These are phyloP conservation scores for Auricularia heimuer DNA, from an alignment of 768 basidiomycete genomes.

Conservation along the genomic window DNA sequence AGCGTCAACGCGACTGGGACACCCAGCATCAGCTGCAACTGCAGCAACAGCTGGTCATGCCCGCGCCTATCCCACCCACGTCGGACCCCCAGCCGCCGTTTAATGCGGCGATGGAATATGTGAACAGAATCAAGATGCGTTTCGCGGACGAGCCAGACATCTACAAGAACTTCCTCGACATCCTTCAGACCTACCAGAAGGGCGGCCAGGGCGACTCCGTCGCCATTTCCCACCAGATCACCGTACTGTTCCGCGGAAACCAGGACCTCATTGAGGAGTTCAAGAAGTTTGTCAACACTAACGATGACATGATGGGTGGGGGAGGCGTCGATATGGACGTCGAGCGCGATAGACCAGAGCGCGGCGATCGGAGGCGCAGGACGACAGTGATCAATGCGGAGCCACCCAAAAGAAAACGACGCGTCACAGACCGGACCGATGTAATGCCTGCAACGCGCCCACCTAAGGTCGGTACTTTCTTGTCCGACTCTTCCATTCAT, in stretches of 20 bases:
- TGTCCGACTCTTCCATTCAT: too few species aligned
- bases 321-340: background rate
- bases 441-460: background rate
- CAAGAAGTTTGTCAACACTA: slow-evolving; percentile 37
- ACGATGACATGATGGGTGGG: background rate
- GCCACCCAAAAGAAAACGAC: background rate
- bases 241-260: slow-evolving; percentile 63
- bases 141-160: slow-evolving; percentile 73
- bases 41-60: background rate
- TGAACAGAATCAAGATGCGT: slow-evolving; percentile 92
- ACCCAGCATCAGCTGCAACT: background rate
- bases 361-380: background rate
- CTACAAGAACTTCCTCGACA: slow-evolving; percentile 69
- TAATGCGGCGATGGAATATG: slow-evolving; percentile 81
- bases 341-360: background rate
- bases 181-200: slow-evolving; percentile 55
- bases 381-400: background rate
- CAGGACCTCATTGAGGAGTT: slow-evolving; percentile 69
- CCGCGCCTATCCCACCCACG: background rate
- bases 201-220: slow-evolving; percentile 39
- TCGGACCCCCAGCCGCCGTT: slow-evolving; percentile 10
- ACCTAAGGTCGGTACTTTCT: background rate
- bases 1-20: background rate
- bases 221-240: slow-evolving; percentile 61
- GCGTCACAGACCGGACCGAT: background rate